A percentile compares a stretch with the other conserved stretches of the same genome.
Evolutionary conservation across 106 monocot genomes (phyloP).

Genomic region (Platanthera guangdongensis): DNA sequence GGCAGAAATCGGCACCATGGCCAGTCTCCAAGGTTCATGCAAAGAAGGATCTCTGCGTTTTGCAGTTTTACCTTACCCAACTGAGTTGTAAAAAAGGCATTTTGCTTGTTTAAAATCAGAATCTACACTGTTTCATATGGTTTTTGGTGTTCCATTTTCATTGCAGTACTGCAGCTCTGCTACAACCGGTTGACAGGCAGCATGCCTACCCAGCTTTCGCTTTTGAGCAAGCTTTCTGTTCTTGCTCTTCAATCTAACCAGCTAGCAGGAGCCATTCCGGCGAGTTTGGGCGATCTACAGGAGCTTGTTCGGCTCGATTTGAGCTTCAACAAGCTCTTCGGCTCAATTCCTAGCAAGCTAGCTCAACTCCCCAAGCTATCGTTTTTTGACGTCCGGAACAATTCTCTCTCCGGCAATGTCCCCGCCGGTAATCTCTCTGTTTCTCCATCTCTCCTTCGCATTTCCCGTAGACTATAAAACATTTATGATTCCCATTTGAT

Average conservation of each 20-base stretch:
- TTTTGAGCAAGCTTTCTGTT: slow-evolving; percentile 57
- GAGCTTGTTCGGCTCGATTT: slow-evolving; percentile 53
- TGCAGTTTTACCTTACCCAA: not conserved
- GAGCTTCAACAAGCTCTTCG: slow-evolving; percentile 71
- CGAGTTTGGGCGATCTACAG: slow-evolving; percentile 59
- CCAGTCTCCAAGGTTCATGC: slow-evolving; percentile 62
- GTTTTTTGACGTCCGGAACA: slow-evolving; percentile 64
- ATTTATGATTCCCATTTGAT: not conserved
- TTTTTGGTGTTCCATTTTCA: not conserved
- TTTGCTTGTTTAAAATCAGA: not conserved
- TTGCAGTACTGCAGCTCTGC: slow-evolving; percentile 72
- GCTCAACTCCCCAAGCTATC: slow-evolving; percentile 35
- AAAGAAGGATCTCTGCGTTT: slow-evolving; percentile 3
- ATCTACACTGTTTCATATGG: not conserved
- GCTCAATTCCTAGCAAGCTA: slow-evolving; percentile 64
- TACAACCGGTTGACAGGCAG: slow-evolving; percentile 79
- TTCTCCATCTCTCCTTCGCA: not conserved
- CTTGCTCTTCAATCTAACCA: slow-evolving; percentile 68
- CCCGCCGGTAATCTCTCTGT: slow-evolving; percentile 43
- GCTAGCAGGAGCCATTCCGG: slow-evolving; percentile 71
- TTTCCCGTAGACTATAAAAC: not conserved
- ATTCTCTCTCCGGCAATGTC: slow-evolving; percentile 73
- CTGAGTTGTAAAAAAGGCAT: not conserved
- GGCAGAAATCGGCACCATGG: slow-evolving; percentile 52
- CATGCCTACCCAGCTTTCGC: slow-evolving; percentile 59